phyloP scores from a whole-genome alignment of 1,139 yeast genomes.

The Yamadazyma mexicana region DNA sequence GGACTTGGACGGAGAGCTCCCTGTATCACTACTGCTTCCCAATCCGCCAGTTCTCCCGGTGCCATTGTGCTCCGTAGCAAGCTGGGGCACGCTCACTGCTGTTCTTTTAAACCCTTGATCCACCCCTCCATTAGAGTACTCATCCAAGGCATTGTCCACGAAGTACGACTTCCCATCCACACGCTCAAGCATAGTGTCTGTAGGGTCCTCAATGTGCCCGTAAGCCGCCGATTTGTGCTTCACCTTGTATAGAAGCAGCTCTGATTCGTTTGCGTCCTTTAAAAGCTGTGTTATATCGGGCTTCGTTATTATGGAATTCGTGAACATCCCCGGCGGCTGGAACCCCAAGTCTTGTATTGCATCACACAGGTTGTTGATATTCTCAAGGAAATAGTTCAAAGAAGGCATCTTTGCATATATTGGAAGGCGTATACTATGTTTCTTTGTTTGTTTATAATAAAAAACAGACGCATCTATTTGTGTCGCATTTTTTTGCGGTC shows the following conservation, averaged over 20 bases:
- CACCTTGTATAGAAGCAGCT: conserved; percentile 49
- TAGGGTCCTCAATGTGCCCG: conserved; percentile 10
- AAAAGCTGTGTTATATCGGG: conserved; percentile 61
- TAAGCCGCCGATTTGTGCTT: conserved; percentile 6
- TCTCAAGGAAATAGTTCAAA: conserved; percentile 24
- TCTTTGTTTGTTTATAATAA: background rate
- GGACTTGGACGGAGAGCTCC: conserved; percentile 14
- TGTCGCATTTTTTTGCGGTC: background rate
- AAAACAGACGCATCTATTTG: conserved; percentile 1
- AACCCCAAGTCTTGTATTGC: conserved; percentile 37
- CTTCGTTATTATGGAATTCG: conserved; percentile 57
- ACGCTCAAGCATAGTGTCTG: conserved; percentile 27
- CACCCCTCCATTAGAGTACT: conserved; percentile 13
- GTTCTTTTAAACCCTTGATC: conserved; percentile 19
- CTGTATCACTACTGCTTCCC: conserved; percentile 8
- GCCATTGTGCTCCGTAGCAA: conserved; percentile 7
- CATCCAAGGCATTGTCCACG: conserved; percentile 23
- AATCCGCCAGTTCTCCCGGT: background rate
- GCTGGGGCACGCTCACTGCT: conserved; percentile 27
- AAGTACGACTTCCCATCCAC: conserved; percentile 39
- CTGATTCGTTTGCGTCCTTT: conserved; percentile 60
- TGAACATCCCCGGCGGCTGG: conserved; percentile 58
- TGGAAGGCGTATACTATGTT: background rate
- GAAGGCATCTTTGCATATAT: conserved; percentile 20
- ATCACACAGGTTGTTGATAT: conserved; percentile 22